Evolutionary conservation across 352 stramenopile genomes (phyloP).

Genomic region (Phytophthora multivora): DNA sequence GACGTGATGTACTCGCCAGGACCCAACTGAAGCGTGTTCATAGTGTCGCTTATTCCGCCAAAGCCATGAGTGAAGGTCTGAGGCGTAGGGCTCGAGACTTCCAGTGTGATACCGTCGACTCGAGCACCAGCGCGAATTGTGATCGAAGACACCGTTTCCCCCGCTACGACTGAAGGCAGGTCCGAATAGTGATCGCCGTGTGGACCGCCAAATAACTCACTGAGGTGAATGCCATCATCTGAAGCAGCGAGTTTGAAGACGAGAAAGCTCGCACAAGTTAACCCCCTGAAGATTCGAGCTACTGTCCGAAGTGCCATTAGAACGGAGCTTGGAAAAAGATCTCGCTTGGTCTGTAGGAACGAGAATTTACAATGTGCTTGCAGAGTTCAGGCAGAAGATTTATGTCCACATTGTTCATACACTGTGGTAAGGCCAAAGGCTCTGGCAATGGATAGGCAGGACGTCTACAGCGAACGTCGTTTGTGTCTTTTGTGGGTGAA

Average conservation of each 20-base stretch:
- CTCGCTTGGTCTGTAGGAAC: not conserved
- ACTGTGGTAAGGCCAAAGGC: too few species aligned
- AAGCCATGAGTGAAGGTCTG: not conserved
- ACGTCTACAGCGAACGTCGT: too few species aligned
- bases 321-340: not conserved
- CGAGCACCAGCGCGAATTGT: constrained; percentile 1
- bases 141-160: not conserved
- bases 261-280: not conserved
- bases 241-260: not conserved
- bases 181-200: constrained; percentile 3
- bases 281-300: not conserved
- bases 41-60: not conserved
- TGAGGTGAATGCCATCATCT: not conserved
- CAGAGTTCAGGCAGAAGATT: too few species aligned
- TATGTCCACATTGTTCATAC: too few species aligned
- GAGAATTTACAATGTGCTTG: not conserved
- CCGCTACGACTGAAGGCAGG: not conserved
- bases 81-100: not conserved
- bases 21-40: constrained; percentile 1
- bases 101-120: not conserved
- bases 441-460: too few species aligned
- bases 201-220: constrained; percentile 1
- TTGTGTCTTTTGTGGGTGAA: too few species aligned
- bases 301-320: not conserved
- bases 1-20: constrained; percentile 4